Conservation (phyloP, 139 green algal species). For the Coelastrella sp. region DNA sequence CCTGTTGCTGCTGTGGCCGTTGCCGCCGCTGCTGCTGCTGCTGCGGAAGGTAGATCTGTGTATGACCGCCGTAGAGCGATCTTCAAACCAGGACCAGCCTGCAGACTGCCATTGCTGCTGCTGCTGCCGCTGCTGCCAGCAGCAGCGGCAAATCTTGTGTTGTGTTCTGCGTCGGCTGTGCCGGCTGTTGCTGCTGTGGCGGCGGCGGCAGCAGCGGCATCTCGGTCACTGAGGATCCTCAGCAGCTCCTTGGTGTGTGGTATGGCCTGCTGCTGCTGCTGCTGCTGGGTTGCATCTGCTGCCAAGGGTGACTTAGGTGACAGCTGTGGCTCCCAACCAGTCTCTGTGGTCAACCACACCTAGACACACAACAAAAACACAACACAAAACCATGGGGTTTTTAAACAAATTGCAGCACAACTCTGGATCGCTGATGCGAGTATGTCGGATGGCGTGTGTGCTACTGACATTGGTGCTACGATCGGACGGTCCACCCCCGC, state of each 20-base stretch:
- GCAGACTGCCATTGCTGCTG: not conserved
- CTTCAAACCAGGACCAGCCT: not conserved
- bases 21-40: not conserved
- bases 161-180: not conserved
- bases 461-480: too few species aligned
- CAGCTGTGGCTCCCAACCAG: slow-evolving; percentile 37
- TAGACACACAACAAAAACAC: not conserved
- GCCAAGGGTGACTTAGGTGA: not conserved
- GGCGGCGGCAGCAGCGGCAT: not conserved
- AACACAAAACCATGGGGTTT: not conserved
- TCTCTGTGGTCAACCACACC: slow-evolving; percentile 36
- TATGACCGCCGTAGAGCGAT: not conserved
- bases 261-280: slow-evolving; percentile 21
- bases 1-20: too few species aligned
- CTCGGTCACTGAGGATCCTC: not conserved
- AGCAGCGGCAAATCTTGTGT: not conserved
- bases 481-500: too few species aligned
- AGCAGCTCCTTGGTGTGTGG: not conserved
- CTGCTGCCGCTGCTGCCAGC: not conserved
- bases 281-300: slow-evolving; percentile 18
- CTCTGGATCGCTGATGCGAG: too few species aligned
- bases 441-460: too few species aligned
- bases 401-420: not conserved
- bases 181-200: not conserved
- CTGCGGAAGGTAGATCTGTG: not conserved